Conservation (phyloP, 2,329 filamentous ascomycete genomes). For the Xylaria sp. region DNA sequence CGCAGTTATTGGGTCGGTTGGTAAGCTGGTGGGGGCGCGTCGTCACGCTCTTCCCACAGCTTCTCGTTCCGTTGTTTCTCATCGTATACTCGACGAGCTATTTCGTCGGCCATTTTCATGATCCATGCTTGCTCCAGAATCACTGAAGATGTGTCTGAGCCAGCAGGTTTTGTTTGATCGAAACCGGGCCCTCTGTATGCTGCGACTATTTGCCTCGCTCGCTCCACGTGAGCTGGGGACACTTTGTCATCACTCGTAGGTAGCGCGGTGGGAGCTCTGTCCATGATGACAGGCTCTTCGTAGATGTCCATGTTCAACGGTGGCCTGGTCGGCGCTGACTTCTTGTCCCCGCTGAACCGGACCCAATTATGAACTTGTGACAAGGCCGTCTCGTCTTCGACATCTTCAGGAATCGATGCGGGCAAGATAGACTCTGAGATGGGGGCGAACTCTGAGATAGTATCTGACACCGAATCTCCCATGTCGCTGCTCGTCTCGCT, state of each 20-base stretch:
- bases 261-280: conserved; percentile 33
- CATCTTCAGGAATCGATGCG: conserved; percentile 68
- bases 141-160: conserved; percentile 63
- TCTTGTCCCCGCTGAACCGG: conserved; percentile 53
- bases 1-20: conserved; percentile 58
- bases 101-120: conserved; percentile 92
- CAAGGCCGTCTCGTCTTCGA: conserved; percentile 57
- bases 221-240: conserved; percentile 42
- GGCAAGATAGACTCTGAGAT: conserved; percentile 69
- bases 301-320: conserved; percentile 51
- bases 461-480: conserved; percentile 62
- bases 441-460: conserved; percentile 65
- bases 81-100: conserved; percentile 86
- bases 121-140: conserved; percentile 87
- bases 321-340: conserved; percentile 46
- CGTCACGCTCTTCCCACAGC: conserved; percentile 66
- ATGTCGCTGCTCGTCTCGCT: conserved; percentile 62
- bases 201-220: conserved; percentile 38
- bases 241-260: conserved; percentile 29
- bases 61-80: conserved; percentile 73
- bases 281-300: conserved; percentile 41
- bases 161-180: conserved; percentile 48
- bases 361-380: conserved; percentile 51
- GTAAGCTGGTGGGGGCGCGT: conserved; percentile 70
- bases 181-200: conserved; percentile 47